Evolutionary conservation across 306 rosid genomes (phyloP), one percentile per base, ranked within the genome.

Genomic region (Ziziphus jujuba): DNA sequence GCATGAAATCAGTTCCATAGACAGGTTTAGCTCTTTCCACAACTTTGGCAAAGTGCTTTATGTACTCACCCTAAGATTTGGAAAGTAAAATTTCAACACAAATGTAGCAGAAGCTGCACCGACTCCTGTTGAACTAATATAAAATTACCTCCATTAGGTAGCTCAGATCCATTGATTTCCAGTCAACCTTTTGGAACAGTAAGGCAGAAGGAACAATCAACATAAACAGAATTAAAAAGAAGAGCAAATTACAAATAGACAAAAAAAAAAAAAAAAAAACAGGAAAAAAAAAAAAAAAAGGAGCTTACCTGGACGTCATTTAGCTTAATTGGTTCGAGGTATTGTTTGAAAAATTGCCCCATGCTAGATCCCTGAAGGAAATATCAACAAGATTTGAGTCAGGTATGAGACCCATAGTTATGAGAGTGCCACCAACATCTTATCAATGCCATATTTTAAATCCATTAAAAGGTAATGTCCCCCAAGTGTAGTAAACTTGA

Each of bases 251-350:
- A 3, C 6, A 43, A 25, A 54, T 35, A 11, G 17, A 61, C 16
- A 17, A 60, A 43, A 40, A 4, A 71, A 23, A 38, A 22, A 24
- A 31, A 52, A 36, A 25, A 44, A 44, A 56, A n/a, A n/a, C n/a
- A n/a, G n/a, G n/a, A n/a, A n/a, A n/a, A n/a, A n/a, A n/a, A n/a
- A n/a, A n/a, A n/a, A 52, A 36, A 25, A 44, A 44, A 56, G 53
- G 50, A 33, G 72, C 79, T 60, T 75, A 87, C 98, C 79, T 72
- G 84, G 78, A 87, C 81, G 20, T 84, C 97, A 40, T 93, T 93
- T 77, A 93, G 80, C 82, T 86, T 93, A 70, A 93, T 93, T 77
- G 96, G 97, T 82, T 84, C 91, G 69, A 93, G 98, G 75, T 90
- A 93, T 65, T 90, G 91, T 74, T 77, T 82, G 72, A 79, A 93